Base-by-base conservation (phyloP, 1,139 yeast genomes). In the Pichia kudriavzevii region DNA sequence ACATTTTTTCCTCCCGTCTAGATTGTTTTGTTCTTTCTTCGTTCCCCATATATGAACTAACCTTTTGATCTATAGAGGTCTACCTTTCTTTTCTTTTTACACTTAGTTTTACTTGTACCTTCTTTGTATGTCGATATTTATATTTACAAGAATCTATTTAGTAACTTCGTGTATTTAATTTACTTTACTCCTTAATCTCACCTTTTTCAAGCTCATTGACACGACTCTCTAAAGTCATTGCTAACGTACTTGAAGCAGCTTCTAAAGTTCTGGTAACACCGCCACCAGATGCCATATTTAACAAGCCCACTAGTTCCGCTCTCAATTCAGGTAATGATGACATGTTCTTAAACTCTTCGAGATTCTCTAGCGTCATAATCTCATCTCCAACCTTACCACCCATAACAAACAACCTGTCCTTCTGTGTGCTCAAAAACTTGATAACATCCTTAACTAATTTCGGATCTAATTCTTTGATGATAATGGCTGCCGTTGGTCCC, bases 401-500 rank as follows among this genome's bases (percentile, higher is more conserved):
- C 41, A 91, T 69, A 30, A 91, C 61, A 44, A 85, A 73, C 48
- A 91, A 62, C 52, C 75, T 78, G 52, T 85, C 95, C 50, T 75
- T 76, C 30, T 81, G 72, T 27, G 64, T 55, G 48, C 75, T 79
- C 38, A 87, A 56, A 26, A 75, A 56, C 52, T 72, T 79, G 48
- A 82, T 60, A 7, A 83, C 73, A 37, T 66, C 64, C 26, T 73
- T 71, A 9, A 87, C 85, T 19, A 64, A 63, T 14, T 61, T 52
- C n/a, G 96, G 95, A 45, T 84, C 79, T 34, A 82, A 66, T 41
- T 70, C 72, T 27, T 75, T 72, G 43, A 85, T 68, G 16, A 81
- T 59, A 37, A 88, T 75, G n/a, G 83, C 68, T 2, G 91, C 94
- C 2, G 95, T 79, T 20, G 96, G 95, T 5, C 97, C 97, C 44